Evolutionary conservation across 192 early-diverging fungal species (phyloP), one percentile per base, ranked within the genome.

Genomic region (Backusella circina): DNA sequence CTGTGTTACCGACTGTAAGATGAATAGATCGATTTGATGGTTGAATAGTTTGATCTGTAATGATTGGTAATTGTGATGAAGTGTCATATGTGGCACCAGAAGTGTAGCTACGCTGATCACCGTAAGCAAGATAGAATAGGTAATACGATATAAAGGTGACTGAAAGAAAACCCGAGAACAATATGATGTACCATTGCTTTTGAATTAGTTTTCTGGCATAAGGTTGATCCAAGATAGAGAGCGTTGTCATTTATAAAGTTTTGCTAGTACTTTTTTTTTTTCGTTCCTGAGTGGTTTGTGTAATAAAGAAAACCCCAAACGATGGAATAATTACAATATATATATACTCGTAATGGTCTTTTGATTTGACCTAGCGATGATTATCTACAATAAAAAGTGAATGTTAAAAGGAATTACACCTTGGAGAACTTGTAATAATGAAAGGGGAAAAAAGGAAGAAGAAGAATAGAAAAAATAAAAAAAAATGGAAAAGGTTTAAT

Each of bases 21-120:
- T 61, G 54, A 61, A 61, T 61, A 12, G 54, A 61, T 61, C 54
- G 54, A 61, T 61, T 61, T 28, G 54, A 61, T 61, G 54, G 54
- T 61, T 23, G 54, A 28, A 28, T 28, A 12, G 18, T 23, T 61
- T 21, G 23, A 61, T 61, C 54, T 28, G 54, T 61, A 28, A 61
- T 61, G 9, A 61, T 61, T 8, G 54, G 54, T 8, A 61, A 13
- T 28, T 12, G 7, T 23, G 26, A 61, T 28, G 21, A 26, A 28
- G 5, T 61, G 23, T 61, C 23, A 61, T 61, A 26, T 28, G 23
- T 61, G 9, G 54, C 18, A 23, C n/a, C 23, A 28, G 54, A 3
- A 2, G 54, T 23, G 10, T 61, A 61, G 7, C 54, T 26, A 61
- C 21, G 54, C 23, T 61, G 54, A 61, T 61, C 54, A 12, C 54